A percentile compares a stretch with the other conserved stretches of the same genome.
Conservation (phyloP, 2,329 filamentous ascomycete genomes). For the Cladophialophora psammophila region DNA sequence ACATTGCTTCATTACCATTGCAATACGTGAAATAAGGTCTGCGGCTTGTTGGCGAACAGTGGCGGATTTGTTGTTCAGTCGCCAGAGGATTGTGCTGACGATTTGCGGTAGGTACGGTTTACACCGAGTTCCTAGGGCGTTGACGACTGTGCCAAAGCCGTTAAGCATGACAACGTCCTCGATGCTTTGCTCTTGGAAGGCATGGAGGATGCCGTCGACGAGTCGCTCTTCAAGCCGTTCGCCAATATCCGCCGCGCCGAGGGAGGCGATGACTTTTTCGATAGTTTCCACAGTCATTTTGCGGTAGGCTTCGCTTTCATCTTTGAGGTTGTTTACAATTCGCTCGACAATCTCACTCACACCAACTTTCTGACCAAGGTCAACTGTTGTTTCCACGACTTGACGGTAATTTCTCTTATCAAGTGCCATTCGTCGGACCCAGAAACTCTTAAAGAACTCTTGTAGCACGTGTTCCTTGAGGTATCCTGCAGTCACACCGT, state of each 20-base stretch:
- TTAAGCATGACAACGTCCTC: constrained; percentile 97
- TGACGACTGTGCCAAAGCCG: constrained; percentile 96
- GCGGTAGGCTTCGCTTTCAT: constrained; percentile 95
- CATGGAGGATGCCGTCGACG: constrained; percentile 92
- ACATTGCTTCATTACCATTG: constrained; percentile 99
- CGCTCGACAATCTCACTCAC: constrained; percentile 93
- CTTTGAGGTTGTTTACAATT: constrained; percentile 94
- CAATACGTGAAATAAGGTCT: constrained; percentile 94
- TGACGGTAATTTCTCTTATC: constrained; percentile 98
- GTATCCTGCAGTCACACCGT: constrained; percentile 93
- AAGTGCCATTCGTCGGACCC: constrained; percentile 94
- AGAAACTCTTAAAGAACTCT: constrained; percentile 99
- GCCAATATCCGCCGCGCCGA: constrained; percentile 92
- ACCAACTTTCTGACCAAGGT: constrained; percentile 97
- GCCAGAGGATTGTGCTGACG: constrained; percentile 93
- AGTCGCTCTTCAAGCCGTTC: constrained; percentile 91
- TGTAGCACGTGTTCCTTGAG: constrained; percentile 93
- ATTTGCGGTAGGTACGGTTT: constrained; percentile 98
- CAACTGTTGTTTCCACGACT: constrained; percentile 96
- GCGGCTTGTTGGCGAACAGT: constrained; percentile 97
- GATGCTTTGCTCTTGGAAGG: constrained; percentile 97
- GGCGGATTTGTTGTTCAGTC: constrained; percentile 96
- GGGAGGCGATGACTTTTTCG: constrained; percentile 91
- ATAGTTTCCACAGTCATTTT: constrained; percentile 99
- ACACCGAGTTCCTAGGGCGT: constrained; percentile 89